Base-by-base conservation (phyloP, 2,329 filamentous ascomycete species). In the Endocalyx cinctus region DNA sequence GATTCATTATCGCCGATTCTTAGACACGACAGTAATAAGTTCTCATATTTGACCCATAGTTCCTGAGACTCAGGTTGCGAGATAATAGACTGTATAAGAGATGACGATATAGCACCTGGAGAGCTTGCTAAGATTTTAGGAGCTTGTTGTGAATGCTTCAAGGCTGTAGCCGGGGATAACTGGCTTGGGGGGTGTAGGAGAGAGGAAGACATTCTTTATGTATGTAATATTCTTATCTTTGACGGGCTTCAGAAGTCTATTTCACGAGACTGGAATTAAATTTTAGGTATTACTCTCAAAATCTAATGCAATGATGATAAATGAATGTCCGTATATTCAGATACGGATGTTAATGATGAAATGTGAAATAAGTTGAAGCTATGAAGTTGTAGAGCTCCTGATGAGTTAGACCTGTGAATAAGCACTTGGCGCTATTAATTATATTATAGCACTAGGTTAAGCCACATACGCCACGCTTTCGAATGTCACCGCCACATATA, bases 1-100 rank as follows among this genome's bases (percentile, higher is more conserved):
- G 85, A 77, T 43, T 77, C 67, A 49, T 94, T 83, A 59, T 97
- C 86, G 34, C 86, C 84, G 1, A 86, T 88, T 31, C 86, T 83
- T 23, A 98, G 74, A 52, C 86, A 92, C 18, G 87, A 79, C 20
- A 92, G 67, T 46, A 97, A 68, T 13, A 97, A 73, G 55, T 94
- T 92, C 64, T 97, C 90, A 60, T 92, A 85, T 27, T 77, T 78
- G 12, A 75, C 75, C 88, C 90, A 97, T 54, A 86, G 72, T 45
- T 94, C 87, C 34, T 84, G 71, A 0, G 80, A 81, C 57, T 96
- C 89, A 18, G 72, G 58, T 2, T 72, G 61, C 1, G 72, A 66
- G 48, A 78, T 69, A 4, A 81, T 57, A 7, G 72, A 71, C 17
- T 56, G 50, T 8, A 81, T 48, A 3, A 72, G 65, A 19, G 75